Conservation (phyloP, 768 basidiomycete genomes). For the Tylopilus sp. region DNA sequence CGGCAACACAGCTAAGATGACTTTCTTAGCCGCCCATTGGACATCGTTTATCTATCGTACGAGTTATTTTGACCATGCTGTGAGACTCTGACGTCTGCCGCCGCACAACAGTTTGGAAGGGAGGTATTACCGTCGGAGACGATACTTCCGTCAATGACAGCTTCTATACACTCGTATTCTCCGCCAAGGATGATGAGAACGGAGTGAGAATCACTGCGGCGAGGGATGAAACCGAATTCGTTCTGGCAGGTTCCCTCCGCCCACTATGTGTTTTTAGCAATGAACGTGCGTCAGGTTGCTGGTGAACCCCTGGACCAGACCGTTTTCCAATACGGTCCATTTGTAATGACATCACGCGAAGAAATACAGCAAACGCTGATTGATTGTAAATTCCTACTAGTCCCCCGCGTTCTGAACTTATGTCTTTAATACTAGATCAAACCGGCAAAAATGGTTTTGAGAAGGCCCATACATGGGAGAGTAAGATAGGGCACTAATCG, state of each 20-base stretch:
- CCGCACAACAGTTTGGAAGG: slow-evolving; percentile 37
- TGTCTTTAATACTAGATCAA: slow-evolving; percentile 52
- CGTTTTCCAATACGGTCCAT: slow-evolving; percentile 84
- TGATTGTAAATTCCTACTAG: slow-evolving; percentile 57
- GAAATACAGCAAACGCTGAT: slow-evolving; percentile 80
- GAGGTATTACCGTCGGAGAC: slow-evolving; percentile 59
- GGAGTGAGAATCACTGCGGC: slow-evolving; percentile 65
- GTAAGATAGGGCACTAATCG: slow-evolving; percentile 56
- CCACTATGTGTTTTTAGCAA: neutral
- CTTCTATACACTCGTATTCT: slow-evolving; percentile 85
- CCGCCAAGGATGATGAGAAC: slow-evolving; percentile 51
- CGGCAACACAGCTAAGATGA: neutral
- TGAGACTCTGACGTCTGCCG: slow-evolving; percentile 9
- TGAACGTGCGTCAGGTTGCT: slow-evolving; percentile 49
- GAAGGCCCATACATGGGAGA: slow-evolving; percentile 83
- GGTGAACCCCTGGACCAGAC: slow-evolving; percentile 88
- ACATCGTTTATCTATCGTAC: slow-evolving; percentile 83
- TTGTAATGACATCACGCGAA: slow-evolving; percentile 78
- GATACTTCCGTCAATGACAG: slow-evolving; percentile 44
- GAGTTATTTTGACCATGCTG: slow-evolving; percentile 20
- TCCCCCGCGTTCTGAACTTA: neutral
- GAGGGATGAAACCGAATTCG: slow-evolving; percentile 65
- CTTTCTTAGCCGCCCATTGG: slow-evolving; percentile 69
- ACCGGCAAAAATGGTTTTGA: slow-evolving; percentile 85
- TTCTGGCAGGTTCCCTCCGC: slow-evolving; percentile 50